Base-by-base conservation (phyloP, 164 flowering plant species). In the Umbilicus rupestris region DNA sequence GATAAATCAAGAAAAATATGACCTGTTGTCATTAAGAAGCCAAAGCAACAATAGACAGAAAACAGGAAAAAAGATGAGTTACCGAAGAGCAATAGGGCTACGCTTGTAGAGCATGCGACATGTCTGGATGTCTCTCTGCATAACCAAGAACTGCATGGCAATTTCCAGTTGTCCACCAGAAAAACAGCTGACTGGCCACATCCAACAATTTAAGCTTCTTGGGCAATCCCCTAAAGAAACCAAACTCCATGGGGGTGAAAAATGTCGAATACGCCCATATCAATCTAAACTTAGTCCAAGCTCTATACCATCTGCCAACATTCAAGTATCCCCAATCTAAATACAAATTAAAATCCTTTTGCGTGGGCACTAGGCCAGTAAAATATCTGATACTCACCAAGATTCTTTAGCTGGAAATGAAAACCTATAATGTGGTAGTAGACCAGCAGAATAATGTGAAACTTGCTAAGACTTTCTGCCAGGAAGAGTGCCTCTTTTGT, bases 241-340 rank as follows among this genome's bases (percentile, higher is more conserved):
- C 99, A 62, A 94, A 94, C 82, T 94, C 99, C 72, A 94, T 28
- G 5, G 99, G 99, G 2, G 99, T 94, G 78, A 94, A 91, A 80
- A 84, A 83, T 9, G 97, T 89, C 0, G 99, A 94, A 78, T 94
- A 91, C 33, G 99, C 97, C 96, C 96, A 91, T 65, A 88, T 0
- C 47, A 89, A 76, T 75, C 91, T 85, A 81, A 91, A 82, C 7
- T 76, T 68, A 15, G 74, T 84, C 99, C 99, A 94, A 16, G 72
- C 68, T 42, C 71, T 67, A 71, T 94, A 91, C 84, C 83, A 91
- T 78, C 95, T 94, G 95, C 85, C 72, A n/a, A n/a, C 29, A 29
- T n/a, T 31, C 30, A 16, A 26, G 20, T 5, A 42, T 7, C 10
- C 62, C 28, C 4, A 57, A 57, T 26, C 28, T 24, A 3, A 35